Evolutionary conservation across 2,329 filamentous ascomycete species (phyloP).

Genomic region (Bipolaris sorokiniana): DNA sequence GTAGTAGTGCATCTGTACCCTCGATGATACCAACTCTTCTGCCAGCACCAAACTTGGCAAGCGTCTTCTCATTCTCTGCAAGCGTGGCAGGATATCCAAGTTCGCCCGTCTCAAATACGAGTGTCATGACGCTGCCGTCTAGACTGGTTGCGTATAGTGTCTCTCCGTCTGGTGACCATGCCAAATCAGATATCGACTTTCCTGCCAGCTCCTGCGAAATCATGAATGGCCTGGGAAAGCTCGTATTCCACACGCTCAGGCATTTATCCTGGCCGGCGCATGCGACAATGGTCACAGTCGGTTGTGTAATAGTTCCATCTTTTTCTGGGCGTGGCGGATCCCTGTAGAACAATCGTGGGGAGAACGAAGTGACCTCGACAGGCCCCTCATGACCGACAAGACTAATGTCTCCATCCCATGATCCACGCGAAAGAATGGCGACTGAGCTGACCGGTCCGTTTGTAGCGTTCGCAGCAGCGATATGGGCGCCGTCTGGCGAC

Average conservation of each 20-base stretch:
- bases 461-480: conserved; percentile 94
- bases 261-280: conserved; percentile 97
- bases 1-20: conserved; percentile 82
- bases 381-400: conserved; percentile 96
- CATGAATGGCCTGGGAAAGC: conserved; percentile 86
- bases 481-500: conserved; percentile 97
- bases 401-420: conserved; percentile 97
- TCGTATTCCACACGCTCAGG: conserved; percentile 96
- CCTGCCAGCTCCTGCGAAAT: conserved; percentile 86
- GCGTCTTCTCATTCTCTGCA: conserved; percentile 88
- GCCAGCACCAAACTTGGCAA: conserved; percentile 90
- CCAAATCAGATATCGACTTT: conserved; percentile 92
- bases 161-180: conserved; percentile 92
- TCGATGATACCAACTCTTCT: conserved; percentile 91
- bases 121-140: conserved; percentile 84
- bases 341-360: conserved; percentile 82
- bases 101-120: conserved; percentile 84
- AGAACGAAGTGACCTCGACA: conserved; percentile 96
- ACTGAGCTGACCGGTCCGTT: conserved; percentile 98
- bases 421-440: conserved; percentile 88
- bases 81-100: conserved; percentile 85
- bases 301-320: conserved; percentile 52
- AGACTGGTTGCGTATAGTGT: conserved; percentile 85
- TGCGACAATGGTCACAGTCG: conserved; percentile 87
- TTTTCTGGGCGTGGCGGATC: conserved; percentile 65